Base-by-base conservation (phyloP, 345 rosid species). In the Geranium brycei region DNA sequence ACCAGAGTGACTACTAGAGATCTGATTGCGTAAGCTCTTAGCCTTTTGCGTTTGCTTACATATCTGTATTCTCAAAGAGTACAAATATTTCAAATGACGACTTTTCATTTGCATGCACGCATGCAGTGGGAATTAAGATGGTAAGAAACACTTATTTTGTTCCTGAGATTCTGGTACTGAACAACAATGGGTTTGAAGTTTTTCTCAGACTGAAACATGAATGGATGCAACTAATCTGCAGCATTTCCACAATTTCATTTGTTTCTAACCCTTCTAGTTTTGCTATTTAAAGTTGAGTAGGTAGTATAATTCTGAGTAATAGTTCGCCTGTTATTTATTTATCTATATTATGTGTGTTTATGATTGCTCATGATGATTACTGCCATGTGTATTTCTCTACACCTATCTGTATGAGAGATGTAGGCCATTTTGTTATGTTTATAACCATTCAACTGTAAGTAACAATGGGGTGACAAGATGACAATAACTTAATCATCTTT, bases 1-100 rank as follows among this genome's bases (percentile, higher is more conserved):
- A 84, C 79, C 0, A 81, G 91, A 72, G 87, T 90, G 62, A 82
- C 91, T 38, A 90, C 92, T 15, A 88, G 69, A 72, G 81, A 90
- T 59, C 72, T 93, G 76, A 88, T 90, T 70, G 88, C 89, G 97
- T 93, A 85, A 79, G 92, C 62, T 69, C 17, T 41, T 71, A 65
- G 60, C 16, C 28, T 35, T 35, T 35, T 35, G 41, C 38, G 53
- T 31, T 40, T 62, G 17, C 61, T 47, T 47, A 7, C 61, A 19
- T 19, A 3, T 35, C 7, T 59, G 3, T 59, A n/a, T 47, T 13
- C 53, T 6, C 53, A 6, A 47, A 2, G 53, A 13, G 53, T 47
- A 4, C 10, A 13, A 8, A 47, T 47, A 47, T 13, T 47, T 47
- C 53, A 13, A 8, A 47, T 11, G 3, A 13, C 11, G 0, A 6